Conservation (phyloP, 2,329 filamentous ascomycete genomes). For the Biscogniauxia marginata region DNA sequence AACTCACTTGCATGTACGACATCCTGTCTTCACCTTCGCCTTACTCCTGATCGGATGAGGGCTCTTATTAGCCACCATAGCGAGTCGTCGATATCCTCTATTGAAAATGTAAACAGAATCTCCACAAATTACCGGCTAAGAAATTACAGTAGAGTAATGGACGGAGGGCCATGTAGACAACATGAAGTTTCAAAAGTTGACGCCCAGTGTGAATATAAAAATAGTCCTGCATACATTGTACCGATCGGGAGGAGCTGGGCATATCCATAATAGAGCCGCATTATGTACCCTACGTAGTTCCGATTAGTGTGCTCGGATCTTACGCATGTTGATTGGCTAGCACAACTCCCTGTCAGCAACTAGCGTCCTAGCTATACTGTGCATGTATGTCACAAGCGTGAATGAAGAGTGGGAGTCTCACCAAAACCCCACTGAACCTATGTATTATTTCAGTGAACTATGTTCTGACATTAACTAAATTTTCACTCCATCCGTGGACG, state of each 20-base stretch:
- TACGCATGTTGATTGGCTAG: neutral
- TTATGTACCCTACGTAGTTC: too few relatives aligned
- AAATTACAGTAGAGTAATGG: neutral
- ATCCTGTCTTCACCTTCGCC: conserved; percentile 28
- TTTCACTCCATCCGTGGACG: too few relatives aligned
- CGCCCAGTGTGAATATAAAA: neutral
- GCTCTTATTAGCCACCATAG: neutral
- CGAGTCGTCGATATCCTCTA: neutral
- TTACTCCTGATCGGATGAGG: neutral
- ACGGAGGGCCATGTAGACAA: neutral
- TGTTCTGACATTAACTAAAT: too few relatives aligned
- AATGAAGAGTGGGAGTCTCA: too few relatives aligned
- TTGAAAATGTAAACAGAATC: too few relatives aligned
- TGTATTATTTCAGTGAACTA: too few relatives aligned
- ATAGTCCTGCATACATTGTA: neutral
- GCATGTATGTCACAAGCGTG: neutral
- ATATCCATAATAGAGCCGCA: too few relatives aligned
- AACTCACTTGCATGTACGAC: conserved; percentile 32
- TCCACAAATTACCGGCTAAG: neutral
- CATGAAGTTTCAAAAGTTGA: neutral
- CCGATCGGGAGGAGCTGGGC: too few relatives aligned
- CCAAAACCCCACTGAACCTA: too few relatives aligned
- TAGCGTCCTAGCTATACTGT: neutral
- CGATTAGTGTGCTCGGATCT: neutral
- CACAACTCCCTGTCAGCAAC: neutral